Percentiles rank a stretch among this genome's conserved stretches.
Conservation (phyloP, 2,329 filamentous ascomycete species). For the Calonectria hawksworthii region DNA sequence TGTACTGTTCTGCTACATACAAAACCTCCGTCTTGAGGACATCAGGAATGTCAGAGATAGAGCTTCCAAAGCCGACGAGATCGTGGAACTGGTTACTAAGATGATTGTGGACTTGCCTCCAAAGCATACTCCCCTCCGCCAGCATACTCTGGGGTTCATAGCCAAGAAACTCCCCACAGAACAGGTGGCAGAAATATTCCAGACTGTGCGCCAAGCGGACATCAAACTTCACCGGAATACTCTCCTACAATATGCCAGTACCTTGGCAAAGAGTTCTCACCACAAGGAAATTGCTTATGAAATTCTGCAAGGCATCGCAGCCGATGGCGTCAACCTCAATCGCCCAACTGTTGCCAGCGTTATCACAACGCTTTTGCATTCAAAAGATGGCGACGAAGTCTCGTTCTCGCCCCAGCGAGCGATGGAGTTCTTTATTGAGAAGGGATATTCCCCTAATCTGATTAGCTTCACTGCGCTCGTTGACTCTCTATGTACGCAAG, state of each 20-base stretch:
- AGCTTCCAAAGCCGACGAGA: constrained; percentile 45
- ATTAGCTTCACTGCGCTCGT: constrained; percentile 77
- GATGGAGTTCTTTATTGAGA: constrained; percentile 62
- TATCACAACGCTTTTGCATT: constrained; percentile 71
- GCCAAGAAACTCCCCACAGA: constrained; percentile 47
- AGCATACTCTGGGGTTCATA: constrained; percentile 54
- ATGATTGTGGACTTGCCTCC: constrained; percentile 47
- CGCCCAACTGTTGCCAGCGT: constrained; percentile 63
- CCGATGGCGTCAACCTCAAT: constrained; percentile 60
- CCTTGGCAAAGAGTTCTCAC: constrained; percentile 55
- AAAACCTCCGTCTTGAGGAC: constrained; percentile 33
- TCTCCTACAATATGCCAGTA: constrained; percentile 61
- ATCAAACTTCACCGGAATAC: constrained; percentile 59
- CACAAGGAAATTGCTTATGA: constrained; percentile 60
- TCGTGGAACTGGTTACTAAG: constrained; percentile 47
- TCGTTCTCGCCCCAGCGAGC: constrained; percentile 50
- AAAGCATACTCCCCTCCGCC: constrained; percentile 53
- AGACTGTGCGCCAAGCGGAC: constrained; percentile 46
- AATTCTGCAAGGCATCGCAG: constrained; percentile 55
- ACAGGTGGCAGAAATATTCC: constrained; percentile 53
- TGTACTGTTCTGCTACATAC: constrained; percentile 49
- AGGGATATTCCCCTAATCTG: constrained; percentile 75
- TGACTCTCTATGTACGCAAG: constrained; percentile 74
- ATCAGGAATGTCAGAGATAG: constrained; percentile 39
- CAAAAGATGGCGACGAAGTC: constrained; percentile 38